Evolutionary conservation across 768 basidiomycete genomes (phyloP), one percentile per base, ranked within the genome.

Genomic region (Tricholoma terreum): DNA sequence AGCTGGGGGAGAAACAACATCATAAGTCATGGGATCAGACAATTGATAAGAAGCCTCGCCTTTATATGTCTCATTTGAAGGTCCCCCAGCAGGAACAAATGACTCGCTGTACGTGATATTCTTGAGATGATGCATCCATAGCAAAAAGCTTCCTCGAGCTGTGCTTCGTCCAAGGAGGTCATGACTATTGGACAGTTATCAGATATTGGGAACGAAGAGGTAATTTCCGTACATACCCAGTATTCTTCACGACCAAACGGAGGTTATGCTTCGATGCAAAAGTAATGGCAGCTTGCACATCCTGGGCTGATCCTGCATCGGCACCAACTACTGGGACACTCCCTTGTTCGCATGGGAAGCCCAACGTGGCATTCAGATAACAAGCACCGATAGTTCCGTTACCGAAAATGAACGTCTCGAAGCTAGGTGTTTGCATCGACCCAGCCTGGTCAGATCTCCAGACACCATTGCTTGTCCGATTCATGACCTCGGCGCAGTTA

Each of bases 91-190:
- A 0, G 77, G 75, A 21, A 65, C 52, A 46, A 72, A 74, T 8
- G 52, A 31, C 7, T 65, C 60, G 43, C 59, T 57, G 31, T 74
- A 77, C 6, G 67, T 60, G 3, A 72, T 69, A 50, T 74, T 63
- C 58, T 75, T 68, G 40, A 78, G 55, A 51, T 73, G 61, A 21
- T 74, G 73, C 0, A 74, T 78, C 71, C 74, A 80, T 40, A 80
- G 61, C 55, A 79, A 60, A 36, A 80, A 69, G 6, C 71, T 70
- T 11, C 71, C 68, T 0, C 69, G 72, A 22, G 73, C 77, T 4
- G 78, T 73, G 27, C 77, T 79, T 11, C 79, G 70, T 1, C 79
- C 78, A 12, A 80, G 70, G 58, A 68, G 75, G 54, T 80, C 79
- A 53, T 80, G 77, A 0, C 77, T 73, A 15, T 6, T 43, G 21